phyloP scores from a whole-genome alignment of 352 stramenopile genomes.

The Globisporangium spiculum region DNA sequence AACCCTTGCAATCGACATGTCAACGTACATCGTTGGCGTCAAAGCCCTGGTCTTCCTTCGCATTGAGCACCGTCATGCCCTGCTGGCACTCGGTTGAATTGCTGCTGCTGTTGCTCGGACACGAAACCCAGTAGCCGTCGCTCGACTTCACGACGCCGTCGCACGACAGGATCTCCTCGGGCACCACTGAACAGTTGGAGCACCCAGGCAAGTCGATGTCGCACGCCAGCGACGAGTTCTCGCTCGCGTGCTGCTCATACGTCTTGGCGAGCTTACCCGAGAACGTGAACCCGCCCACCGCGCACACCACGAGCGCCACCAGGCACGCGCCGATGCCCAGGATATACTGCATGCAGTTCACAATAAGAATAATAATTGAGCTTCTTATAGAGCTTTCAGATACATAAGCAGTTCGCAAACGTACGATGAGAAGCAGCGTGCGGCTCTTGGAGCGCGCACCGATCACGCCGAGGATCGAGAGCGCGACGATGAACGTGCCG shows the following conservation, averaged over 20 bases:
- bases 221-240: slow-evolving; percentile 50
- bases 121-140: slow-evolving; percentile 45
- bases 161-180: slow-evolving; percentile 29
- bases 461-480: slow-evolving; percentile 68
- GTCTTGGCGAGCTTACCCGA: slow-evolving; percentile 52
- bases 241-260: slow-evolving; percentile 44
- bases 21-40: slow-evolving; percentile 57
- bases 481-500: slow-evolving; percentile 57
- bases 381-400: background rate
- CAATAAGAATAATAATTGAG: background rate
- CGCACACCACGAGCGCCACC: slow-evolving; percentile 56
- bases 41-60: slow-evolving; percentile 49
- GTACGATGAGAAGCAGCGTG: slow-evolving; percentile 73
- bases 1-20: slow-evolving; percentile 2
- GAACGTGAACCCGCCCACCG: slow-evolving; percentile 62
- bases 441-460: slow-evolving; percentile 70
- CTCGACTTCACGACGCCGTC: slow-evolving; percentile 35
- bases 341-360: slow-evolving; percentile 48
- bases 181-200: slow-evolving; percentile 64
- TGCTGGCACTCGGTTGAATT: slow-evolving; percentile 28
- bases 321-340: slow-evolving; percentile 63
- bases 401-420: background rate
- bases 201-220: slow-evolving; percentile 63
- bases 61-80: slow-evolving; percentile 58
- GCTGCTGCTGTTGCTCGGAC: slow-evolving; percentile 21